Evolutionary conservation across 805 yeast genomes (phyloP).

Genomic region (Saturnispora gosingensis): DNA sequence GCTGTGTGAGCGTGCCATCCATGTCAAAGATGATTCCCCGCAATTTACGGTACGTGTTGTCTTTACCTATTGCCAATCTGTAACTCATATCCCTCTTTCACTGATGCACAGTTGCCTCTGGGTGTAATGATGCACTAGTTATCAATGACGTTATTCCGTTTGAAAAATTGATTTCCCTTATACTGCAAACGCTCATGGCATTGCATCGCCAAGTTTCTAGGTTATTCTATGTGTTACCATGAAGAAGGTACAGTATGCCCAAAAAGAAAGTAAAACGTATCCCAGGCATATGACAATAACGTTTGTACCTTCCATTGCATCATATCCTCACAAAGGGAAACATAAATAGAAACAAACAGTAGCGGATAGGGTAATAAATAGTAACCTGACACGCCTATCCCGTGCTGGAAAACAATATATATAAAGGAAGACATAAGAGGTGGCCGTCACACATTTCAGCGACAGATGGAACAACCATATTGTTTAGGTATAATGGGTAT

Average conservation of each 20-base stretch:
- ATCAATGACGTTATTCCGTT: not conserved
- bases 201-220: not conserved
- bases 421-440: not conserved
- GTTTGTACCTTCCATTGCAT: not conserved
- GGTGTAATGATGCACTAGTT: not conserved
- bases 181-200: not conserved
- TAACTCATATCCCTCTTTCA: not conserved
- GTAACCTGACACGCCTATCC: not conserved
- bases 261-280: not conserved
- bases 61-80: not conserved
- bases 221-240: not conserved
- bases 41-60: not conserved
- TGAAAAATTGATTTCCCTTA: not conserved
- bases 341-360: not conserved
- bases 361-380: not conserved
- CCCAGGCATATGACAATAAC: not conserved
- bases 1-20: constrained; percentile 70
- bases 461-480: no score
- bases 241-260: not conserved
- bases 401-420: not conserved
- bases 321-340: not conserved
- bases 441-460: no score
- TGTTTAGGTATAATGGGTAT: constrained; percentile 6
- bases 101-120: not conserved
- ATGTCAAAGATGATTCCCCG: constrained; percentile 61